Conservation (phyloP, 2,329 filamentous ascomycete species). For the Penicillium sp. region DNA sequence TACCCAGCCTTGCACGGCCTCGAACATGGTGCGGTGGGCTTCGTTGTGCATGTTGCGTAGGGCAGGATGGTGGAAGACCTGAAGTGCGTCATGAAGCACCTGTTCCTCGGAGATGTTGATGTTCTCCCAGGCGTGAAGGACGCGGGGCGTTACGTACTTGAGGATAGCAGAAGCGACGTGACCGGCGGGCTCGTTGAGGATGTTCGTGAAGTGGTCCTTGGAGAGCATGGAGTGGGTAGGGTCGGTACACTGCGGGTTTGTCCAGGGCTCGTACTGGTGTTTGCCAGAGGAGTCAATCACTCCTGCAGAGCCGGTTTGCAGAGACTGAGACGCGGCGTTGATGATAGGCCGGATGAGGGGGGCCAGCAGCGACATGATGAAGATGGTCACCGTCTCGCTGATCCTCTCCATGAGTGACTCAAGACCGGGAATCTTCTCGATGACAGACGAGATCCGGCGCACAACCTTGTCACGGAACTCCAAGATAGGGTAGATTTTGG, state of each 20-base stretch:
- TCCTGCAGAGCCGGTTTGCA: slow-evolving; percentile 83
- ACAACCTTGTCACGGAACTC: slow-evolving; percentile 94
- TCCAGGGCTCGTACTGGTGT: slow-evolving; percentile 81
- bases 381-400: slow-evolving; percentile 88
- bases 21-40: slow-evolving; percentile 87
- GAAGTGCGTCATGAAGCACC: slow-evolving; percentile 78
- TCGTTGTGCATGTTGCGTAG: slow-evolving; percentile 76
- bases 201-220: slow-evolving; percentile 83
- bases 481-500: slow-evolving; percentile 92
- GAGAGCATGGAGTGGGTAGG: slow-evolving; percentile 83
- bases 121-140: slow-evolving; percentile 94
- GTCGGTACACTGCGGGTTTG: slow-evolving; percentile 73
- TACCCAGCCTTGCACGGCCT: slow-evolving; percentile 81
- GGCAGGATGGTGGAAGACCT: slow-evolving; percentile 89
- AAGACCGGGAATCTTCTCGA: slow-evolving; percentile 90
- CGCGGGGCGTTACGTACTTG: slow-evolving; percentile 83
- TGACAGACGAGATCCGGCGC: slow-evolving; percentile 79
- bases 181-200: slow-evolving; percentile 78
- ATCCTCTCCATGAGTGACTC: slow-evolving; percentile 92
- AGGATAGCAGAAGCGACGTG: slow-evolving; percentile 75
- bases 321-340: slow-evolving; percentile 77
- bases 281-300: slow-evolving; percentile 71
- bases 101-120: slow-evolving; percentile 80
- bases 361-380: slow-evolving; percentile 86
- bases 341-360: slow-evolving; percentile 94